These are phyloP conservation scores for Fomitiporia mediterranea DNA, from an alignment of 1,284 basidiomycete genomes.

Conservation along the genomic window DNA sequence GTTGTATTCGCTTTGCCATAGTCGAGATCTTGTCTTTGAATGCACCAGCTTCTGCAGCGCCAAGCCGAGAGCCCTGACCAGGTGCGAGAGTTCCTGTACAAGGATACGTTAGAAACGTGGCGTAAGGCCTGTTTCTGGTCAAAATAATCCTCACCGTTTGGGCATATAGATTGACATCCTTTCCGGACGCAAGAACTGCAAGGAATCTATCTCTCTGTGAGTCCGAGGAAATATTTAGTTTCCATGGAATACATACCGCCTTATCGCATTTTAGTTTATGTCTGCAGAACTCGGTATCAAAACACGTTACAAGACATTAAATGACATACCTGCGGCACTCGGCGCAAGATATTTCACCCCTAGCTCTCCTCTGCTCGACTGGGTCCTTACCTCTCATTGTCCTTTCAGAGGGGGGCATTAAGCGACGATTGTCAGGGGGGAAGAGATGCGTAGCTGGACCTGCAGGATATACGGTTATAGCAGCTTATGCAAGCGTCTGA, in stretches of 20 bases:
- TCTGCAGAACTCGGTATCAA: not conserved
- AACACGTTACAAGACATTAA: not conserved
- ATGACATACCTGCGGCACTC: constrained; percentile 18
- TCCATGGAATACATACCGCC: constrained; percentile 11
- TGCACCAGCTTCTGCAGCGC: constrained; percentile 22
- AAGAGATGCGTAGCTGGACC: not conserved
- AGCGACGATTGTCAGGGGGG: not conserved
- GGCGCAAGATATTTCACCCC: constrained; percentile 19
- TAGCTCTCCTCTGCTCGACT: not conserved
- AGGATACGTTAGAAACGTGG: not conserved
- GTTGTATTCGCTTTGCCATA: constrained; percentile 23
- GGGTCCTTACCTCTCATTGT: not conserved
- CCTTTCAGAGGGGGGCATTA: not conserved
- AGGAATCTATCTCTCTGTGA: constrained; percentile 11
- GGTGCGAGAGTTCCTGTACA: constrained; percentile 2
- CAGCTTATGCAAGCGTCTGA: not conserved
- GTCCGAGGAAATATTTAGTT: not conserved
- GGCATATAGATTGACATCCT: constrained; percentile 18
- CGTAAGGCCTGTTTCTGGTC: not conserved
- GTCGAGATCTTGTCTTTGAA: constrained; percentile 22
- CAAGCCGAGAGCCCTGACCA: not conserved
- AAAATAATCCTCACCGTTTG: constrained; percentile 12
- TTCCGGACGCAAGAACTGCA: constrained; percentile 19
- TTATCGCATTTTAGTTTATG: constrained; percentile 20
- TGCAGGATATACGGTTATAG: no score